These are phyloP conservation scores for Hanseniaspora sp. DNA, from an alignment of 1,139 yeast genomes.

Conservation along the genomic window DNA sequence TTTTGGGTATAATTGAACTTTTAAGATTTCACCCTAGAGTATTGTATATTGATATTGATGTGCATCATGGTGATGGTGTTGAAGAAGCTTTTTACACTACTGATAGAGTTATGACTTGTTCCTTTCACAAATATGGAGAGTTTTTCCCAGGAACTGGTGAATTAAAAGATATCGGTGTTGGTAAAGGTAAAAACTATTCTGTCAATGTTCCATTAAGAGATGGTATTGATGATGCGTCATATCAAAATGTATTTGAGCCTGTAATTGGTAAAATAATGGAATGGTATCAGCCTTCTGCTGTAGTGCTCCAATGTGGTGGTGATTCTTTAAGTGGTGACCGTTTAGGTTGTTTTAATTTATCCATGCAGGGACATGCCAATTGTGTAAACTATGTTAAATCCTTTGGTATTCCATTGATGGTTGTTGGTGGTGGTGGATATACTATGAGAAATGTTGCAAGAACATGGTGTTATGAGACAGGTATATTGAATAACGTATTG, in stretches of 20 bases:
- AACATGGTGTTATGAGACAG: slow-evolving; percentile 91
- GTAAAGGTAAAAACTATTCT: slow-evolving; percentile 76
- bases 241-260: slow-evolving; percentile 63
- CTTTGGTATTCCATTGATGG: slow-evolving; percentile 80
- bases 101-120: slow-evolving; percentile 88
- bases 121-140: slow-evolving; percentile 91
- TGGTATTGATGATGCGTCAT: slow-evolving; percentile 91
- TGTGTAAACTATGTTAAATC: slow-evolving; percentile 79
- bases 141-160: slow-evolving; percentile 76
- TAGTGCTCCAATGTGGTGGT: slow-evolving; percentile 95
- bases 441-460: slow-evolving; percentile 92
- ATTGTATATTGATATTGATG: slow-evolving; percentile 83
- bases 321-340: slow-evolving; percentile 91
- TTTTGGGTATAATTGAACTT: slow-evolving; percentile 69
- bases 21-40: slow-evolving; percentile 83
- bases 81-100: slow-evolving; percentile 95
- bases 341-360: slow-evolving; percentile 83
- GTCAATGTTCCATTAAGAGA: slow-evolving; percentile 89
- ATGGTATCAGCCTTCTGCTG: slow-evolving; percentile 77
- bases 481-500: slow-evolving; percentile 68
- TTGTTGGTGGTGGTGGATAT: slow-evolving; percentile 95
- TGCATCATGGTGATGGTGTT: slow-evolving; percentile 97
- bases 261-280: slow-evolving; percentile 79
- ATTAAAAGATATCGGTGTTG: slow-evolving; percentile 80
- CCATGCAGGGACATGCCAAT: slow-evolving; percentile 87